phyloP scores from a whole-genome alignment of 2,329 filamentous ascomycete genomes.

The Periconia sp. region DNA sequence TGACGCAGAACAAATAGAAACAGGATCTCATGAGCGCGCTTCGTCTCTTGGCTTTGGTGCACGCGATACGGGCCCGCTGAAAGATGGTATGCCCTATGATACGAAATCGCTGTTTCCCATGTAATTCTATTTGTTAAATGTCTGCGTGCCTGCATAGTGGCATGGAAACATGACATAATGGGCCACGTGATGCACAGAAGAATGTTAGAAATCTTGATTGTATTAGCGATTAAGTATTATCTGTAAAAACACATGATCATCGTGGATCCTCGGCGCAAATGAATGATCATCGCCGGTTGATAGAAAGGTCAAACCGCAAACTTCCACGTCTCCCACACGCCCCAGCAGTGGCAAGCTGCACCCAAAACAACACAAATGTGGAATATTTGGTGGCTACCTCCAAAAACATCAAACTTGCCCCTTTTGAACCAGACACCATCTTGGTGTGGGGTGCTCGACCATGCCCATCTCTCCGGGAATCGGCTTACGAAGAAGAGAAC shows the following conservation, averaged over 20 bases:
- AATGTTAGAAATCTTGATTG: too few species aligned
- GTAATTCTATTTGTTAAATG: too few species aligned
- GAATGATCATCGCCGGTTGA: background rate
- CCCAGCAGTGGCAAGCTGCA: constrained; percentile 23
- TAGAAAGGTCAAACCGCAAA: constrained; percentile 1
- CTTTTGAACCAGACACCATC: constrained; percentile 2
- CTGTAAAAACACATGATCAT: background rate
- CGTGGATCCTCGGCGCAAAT: background rate
- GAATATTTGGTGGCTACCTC: constrained; percentile 24
- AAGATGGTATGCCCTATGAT: background rate
- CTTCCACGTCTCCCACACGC: constrained; percentile 23
- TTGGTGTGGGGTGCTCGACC: background rate
- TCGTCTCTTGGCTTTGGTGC: background rate
- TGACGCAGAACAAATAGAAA: background rate
- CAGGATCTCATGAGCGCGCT: background rate
- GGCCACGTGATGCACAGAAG: too few species aligned
- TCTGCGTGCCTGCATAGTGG: too few species aligned
- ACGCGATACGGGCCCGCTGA: background rate
- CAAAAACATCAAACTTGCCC: constrained; percentile 17
- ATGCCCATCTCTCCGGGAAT: constrained; percentile 17
- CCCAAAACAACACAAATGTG: constrained; percentile 22
- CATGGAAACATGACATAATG: too few species aligned
- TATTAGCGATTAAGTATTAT: too few species aligned
- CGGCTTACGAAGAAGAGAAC: constrained; percentile 19
- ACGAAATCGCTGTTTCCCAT: too few species aligned